phyloP scores from a whole-genome alignment of 139 green algal species.

The Mesotaenium endlicherianum region DNA sequence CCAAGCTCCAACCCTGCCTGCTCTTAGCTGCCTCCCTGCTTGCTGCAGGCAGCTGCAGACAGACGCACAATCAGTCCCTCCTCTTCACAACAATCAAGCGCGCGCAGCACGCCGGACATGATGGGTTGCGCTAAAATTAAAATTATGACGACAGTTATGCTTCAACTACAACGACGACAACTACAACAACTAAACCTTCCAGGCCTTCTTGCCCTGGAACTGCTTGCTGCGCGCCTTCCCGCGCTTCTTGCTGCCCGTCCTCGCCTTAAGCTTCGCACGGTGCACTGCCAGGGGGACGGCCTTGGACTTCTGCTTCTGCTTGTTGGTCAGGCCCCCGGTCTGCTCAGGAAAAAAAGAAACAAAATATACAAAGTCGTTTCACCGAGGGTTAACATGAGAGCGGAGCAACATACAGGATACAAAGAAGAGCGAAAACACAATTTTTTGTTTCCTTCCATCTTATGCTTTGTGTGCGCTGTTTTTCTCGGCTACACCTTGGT shows the following conservation, averaged over 20 bases:
- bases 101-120: too few relatives aligned
- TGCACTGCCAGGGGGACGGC: conserved; percentile 79
- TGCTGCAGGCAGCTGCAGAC: too few relatives aligned
- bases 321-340: conserved; percentile 82
- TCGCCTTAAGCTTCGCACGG: conserved; percentile 44
- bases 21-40: too few relatives aligned
- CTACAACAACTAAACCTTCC: conserved; percentile 30
- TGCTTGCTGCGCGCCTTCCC: background rate
- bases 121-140: too few relatives aligned
- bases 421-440: background rate
- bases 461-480: too few relatives aligned
- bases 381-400: background rate
- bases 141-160: too few relatives aligned
- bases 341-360: background rate
- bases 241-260: background rate
- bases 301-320: conserved; percentile 81
- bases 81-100: too few relatives aligned
- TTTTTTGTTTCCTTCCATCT: background rate
- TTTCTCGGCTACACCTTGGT: too few relatives aligned
- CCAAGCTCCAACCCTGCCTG: too few relatives aligned
- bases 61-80: too few relatives aligned
- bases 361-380: background rate
- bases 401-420: background rate
- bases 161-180: too few relatives aligned
- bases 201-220: conserved; percentile 47